Evolutionary conservation across 2,329 filamentous ascomycete genomes (phyloP), one percentile per base, ranked within the genome.

Genomic region (Xylaria sp.): DNA sequence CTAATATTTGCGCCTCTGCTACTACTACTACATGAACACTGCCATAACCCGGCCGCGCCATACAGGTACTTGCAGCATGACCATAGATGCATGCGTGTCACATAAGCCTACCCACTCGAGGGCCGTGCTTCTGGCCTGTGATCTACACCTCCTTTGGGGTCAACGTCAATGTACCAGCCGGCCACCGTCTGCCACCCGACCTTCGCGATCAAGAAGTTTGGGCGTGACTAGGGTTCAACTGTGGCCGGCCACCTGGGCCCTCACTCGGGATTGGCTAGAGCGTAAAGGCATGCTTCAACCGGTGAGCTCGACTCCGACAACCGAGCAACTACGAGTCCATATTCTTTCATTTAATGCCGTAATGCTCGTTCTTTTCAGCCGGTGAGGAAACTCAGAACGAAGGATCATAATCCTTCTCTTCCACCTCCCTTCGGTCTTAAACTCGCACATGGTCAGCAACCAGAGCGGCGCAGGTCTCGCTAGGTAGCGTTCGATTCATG

Each of bases 11-110:
- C 16, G 16, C 11, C 29, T 34, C 11, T 7, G 11, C 9, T 7
- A 34, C 5, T 34, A 34, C 29, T 4, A 34, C 5, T 13, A 34
- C 8, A 3, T 34, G 4, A 34, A 34, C 16, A 34, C 4, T 34
- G 16, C 16, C 29, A 26, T 26, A 26, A 26, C 5, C 24, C 24
- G 11, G 24, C 24, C 24, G 24, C 11, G 11, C 11, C 5, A 26
- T 34, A 13, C 29, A 34, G 16, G 29, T 34, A 6, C 29, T 13
- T 34, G 29, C 29, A 34, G 43, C 49, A 43, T 59, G 56, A 59
- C 46, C 52, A 50, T 48, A 19, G 49, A 54, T 51, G 52, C 52
- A 61, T 61, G 58, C 58, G 56, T 51, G 55, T 59, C 58, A 59
- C 58, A 54, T 58, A 52, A 53, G 34, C 55, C 54, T 57, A 57